Percentiles rank a stretch among this genome's conserved stretches.
phyloP scores from a whole-genome alignment of 2,329 filamentous ascomycete genomes.

The Tolypocladium ovalisporum region DNA sequence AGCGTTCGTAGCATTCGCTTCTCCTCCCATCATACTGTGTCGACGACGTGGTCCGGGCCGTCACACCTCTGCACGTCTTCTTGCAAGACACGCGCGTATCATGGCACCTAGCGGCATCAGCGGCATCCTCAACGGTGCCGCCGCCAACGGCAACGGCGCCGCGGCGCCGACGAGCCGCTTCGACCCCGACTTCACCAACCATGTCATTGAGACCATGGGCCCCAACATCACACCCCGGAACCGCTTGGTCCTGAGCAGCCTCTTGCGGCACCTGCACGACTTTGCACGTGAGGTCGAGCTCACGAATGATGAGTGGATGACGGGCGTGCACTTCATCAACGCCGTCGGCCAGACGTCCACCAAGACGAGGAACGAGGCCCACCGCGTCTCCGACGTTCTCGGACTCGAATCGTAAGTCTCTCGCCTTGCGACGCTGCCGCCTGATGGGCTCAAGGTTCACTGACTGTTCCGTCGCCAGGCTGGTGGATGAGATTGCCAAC shows the following conservation, averaged over 20 bases:
- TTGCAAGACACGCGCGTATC: not conserved
- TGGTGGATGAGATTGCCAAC: constrained; percentile 52
- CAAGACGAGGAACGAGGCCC: constrained; percentile 62
- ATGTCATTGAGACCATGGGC: constrained; percentile 63
- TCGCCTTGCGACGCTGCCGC: not conserved
- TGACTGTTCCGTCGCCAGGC: constrained; percentile 23
- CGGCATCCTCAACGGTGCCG: not conserved
- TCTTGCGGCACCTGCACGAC: constrained; percentile 67
- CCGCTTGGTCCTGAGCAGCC: constrained; percentile 48
- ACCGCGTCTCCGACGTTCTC: constrained; percentile 62
- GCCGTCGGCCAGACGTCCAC: constrained; percentile 58
- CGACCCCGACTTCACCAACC: constrained; percentile 67
- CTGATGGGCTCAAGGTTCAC: not conserved
- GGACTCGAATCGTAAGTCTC: constrained; percentile 57
- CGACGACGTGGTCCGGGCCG: not conserved
- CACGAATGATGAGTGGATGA: constrained; percentile 66
- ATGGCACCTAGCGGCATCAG: not conserved
- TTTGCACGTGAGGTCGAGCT: constrained; percentile 70
- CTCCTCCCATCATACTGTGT: not conserved
- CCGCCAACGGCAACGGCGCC: not conserved
- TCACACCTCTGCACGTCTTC: not conserved
- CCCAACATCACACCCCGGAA: constrained; percentile 56
- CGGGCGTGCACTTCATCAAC: constrained; percentile 66
- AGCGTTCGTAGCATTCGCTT: not conserved
- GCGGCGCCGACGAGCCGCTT: constrained; percentile 29